Percentiles rank a stretch among this genome's conserved stretches.
These are phyloP conservation scores for Claviceps paspali DNA, from an alignment of 2,329 filamentous ascomycete genomes.

Conservation along the genomic window DNA sequence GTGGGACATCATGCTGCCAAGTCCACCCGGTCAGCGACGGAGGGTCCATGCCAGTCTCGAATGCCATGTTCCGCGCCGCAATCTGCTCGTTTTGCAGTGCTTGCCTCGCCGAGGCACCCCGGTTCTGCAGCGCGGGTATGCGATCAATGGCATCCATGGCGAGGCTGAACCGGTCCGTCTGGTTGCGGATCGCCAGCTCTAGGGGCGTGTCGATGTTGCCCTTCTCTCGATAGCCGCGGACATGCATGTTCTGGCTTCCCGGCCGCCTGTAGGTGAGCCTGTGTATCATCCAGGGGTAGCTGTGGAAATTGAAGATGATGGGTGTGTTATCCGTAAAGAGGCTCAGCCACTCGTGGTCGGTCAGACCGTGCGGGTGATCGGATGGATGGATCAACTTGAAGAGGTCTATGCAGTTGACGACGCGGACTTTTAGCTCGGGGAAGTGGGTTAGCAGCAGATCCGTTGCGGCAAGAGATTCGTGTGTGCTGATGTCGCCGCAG, in stretches of 20 bases:
- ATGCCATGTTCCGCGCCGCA: slow-evolving; percentile 46
- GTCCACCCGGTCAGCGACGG: slow-evolving; percentile 48
- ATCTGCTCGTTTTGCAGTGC: slow-evolving; percentile 50
- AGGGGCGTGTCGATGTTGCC: slow-evolving; percentile 73
- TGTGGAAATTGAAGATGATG: slow-evolving; percentile 74
- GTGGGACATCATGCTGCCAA: slow-evolving; percentile 37
- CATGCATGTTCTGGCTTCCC: slow-evolving; percentile 51
- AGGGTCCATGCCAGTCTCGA: slow-evolving; percentile 56
- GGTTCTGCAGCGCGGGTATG: slow-evolving; percentile 47
- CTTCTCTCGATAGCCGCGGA: slow-evolving; percentile 71
- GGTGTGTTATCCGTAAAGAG: slow-evolving; percentile 60
- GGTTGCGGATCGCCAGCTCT: slow-evolving; percentile 63
- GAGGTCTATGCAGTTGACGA: slow-evolving; percentile 66
- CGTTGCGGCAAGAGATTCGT: slow-evolving; percentile 60
- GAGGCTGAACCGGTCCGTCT: slow-evolving; percentile 61
- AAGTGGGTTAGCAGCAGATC: slow-evolving; percentile 57
- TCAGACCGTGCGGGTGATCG: slow-evolving; percentile 61
- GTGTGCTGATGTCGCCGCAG: slow-evolving; percentile 60
- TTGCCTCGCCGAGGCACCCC: slow-evolving; percentile 46
- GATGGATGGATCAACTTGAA: slow-evolving; percentile 60
- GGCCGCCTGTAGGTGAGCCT: slow-evolving; percentile 61
- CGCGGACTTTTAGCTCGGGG: slow-evolving; percentile 59
- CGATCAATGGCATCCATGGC: slow-evolving; percentile 64
- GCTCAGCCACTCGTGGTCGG: slow-evolving; percentile 47
- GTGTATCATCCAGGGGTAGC: slow-evolving; percentile 68